Conservation (phyloP, 108 stramenopile species). For the Nitzschia sp. region DNA sequence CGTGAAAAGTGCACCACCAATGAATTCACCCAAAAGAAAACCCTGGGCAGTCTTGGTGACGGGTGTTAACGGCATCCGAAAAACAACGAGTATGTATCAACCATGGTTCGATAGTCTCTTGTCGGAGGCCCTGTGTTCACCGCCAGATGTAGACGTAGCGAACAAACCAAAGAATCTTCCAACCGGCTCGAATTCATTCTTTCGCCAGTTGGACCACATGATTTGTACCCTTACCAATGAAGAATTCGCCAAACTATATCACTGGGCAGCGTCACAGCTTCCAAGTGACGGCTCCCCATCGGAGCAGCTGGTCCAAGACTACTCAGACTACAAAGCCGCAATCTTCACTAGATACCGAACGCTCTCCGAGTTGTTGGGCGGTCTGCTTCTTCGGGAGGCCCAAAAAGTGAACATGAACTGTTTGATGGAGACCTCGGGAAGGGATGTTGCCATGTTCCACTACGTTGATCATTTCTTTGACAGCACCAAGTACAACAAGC, state of each 20-base stretch:
- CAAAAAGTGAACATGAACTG: constrained; percentile 60
- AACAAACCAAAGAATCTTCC: constrained; percentile 24
- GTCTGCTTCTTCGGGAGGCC: constrained; percentile 60
- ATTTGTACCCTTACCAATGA: constrained; percentile 80
- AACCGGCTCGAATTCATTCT: constrained; percentile 50
- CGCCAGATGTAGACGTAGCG: constrained; percentile 13
- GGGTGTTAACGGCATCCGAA: constrained; percentile 88
- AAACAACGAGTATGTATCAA: constrained; percentile 84
- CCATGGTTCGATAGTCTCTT: constrained; percentile 75
- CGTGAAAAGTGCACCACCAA: constrained; percentile 15
- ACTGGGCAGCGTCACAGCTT: constrained; percentile 48
- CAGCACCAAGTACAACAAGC: constrained; percentile 65
- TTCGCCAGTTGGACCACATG: constrained; percentile 90
- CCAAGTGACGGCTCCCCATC: constrained; percentile 33
- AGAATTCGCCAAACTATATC: constrained; percentile 70
- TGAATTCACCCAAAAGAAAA: constrained; percentile 1
- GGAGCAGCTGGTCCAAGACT: constrained; percentile 51
- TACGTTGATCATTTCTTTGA: constrained; percentile 83
- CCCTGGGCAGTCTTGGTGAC: constrained; percentile 90
- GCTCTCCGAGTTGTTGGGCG: constrained; percentile 78
- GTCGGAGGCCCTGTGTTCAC: constrained; percentile 60
- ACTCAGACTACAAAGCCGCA: constrained; percentile 78
- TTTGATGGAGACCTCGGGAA: constrained; percentile 83
- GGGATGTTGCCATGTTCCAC: constrained; percentile 86
- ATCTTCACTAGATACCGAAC: constrained; percentile 88